Percentiles rank a stretch among this genome's conserved stretches.
These are phyloP conservation scores for Chloromonas sp. DNA, from an alignment of 163 green algal genomes.

Conservation along the genomic window DNA sequence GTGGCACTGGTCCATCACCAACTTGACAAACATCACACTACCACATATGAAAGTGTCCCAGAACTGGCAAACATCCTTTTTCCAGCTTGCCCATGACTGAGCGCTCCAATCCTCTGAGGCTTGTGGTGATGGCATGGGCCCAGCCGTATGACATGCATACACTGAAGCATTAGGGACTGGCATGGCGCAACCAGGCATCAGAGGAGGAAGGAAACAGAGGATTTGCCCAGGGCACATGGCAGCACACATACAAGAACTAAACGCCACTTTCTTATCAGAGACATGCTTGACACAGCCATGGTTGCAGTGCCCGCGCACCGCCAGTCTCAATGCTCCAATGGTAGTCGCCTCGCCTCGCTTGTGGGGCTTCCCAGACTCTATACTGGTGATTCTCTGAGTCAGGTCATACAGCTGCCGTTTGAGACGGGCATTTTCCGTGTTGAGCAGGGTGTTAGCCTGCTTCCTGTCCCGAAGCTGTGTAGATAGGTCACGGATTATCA, in stretches of 20 bases:
- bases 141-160: no score
- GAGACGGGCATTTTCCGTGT: slow-evolving; percentile 12
- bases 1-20: no score
- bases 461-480: slow-evolving; percentile 14
- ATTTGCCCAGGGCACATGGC: not conserved
- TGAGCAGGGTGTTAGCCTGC: slow-evolving; percentile 9
- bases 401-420: slow-evolving; percentile 19
- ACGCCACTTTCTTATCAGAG: not conserved
- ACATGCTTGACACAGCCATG: not conserved
- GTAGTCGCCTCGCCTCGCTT: slow-evolving; percentile 9
- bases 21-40: no score
- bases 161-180: no score
- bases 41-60: no score
- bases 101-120: no score
- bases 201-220: not conserved
- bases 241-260: no score
- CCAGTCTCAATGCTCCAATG: not conserved
- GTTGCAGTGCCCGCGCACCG: not conserved
- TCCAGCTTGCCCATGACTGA: no score
- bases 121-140: not conserved
- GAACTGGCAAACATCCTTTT: no score
- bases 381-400: slow-evolving; percentile 4
- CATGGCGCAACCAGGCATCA: not conserved
- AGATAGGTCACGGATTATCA: not conserved
- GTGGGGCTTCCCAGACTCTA: slow-evolving; percentile 1